Evolutionary conservation across 345 rosid species (phyloP), one percentile per base, ranked within the genome.

Genomic region (Bruguiera gymnorhiza): DNA sequence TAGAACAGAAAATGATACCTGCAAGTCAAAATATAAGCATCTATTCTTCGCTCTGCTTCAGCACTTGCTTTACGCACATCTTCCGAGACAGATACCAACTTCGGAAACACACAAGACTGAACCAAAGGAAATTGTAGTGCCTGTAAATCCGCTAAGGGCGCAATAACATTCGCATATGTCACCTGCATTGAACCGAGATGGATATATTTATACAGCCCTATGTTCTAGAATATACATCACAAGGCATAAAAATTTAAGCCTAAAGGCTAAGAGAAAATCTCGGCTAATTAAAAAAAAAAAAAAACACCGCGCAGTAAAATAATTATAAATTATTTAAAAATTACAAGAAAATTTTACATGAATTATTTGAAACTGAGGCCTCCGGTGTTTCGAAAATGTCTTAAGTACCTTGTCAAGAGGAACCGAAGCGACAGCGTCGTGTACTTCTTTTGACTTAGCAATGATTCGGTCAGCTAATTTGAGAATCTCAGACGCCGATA

Each of bases 21-120:
- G 97, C 90, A 91, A 11, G 82, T 73, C 21, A 74, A 77, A 56
- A 75, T 62, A 71, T 89, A 92, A 60, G 83, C 80, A 73, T 89
- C 93, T 55, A 94, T 89, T 75, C 79, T 87, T 57, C 74, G 71
- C 80, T 91, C 97, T 0, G 96, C 97, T 84, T 89, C 90, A 53
- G 82, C 86, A 68, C 98, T 87, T 15, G 97, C 93, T 79, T 79
- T 89, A 58, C 88, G 83, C 70, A 86, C 91, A 55, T 74, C 88
- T 53, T 84, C 90, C 0, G 63, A 76, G 34, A 86, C 66, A 37
- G 88, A 87, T 23, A 91, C 89, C 73, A 94, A 74, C 81, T 86
- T 91, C 1, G 88, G 97, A 59, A 88, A 73, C 72, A 87, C 79
- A 68, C 96, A 94, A 64, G 87, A 91, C 69, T 94, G 96, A 56